Evolutionary conservation across 164 flowering plant species (phyloP), one percentile per base, ranked within the genome.

Genomic region (Vitis rupestris): DNA sequence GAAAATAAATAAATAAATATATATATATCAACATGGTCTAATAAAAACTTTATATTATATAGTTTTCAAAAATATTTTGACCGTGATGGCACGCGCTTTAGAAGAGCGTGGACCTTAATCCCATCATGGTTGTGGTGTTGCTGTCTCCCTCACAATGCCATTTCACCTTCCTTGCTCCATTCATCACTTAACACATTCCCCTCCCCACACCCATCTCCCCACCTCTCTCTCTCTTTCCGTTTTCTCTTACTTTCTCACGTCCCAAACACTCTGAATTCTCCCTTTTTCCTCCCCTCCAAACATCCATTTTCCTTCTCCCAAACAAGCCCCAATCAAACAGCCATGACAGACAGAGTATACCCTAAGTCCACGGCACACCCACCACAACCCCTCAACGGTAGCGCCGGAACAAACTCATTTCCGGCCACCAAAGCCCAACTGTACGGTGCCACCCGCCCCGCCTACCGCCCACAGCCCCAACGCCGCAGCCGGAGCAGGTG

Each of bases 361-460:
- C 89, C 93, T 0, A 68, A 90, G 0, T 57, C 83, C 13, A 79
- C 74, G 51, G 79, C 76, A 70, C 59, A 16, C 75, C 70, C 50
- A 63, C 62, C 60, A 64, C 61, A 72, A 64, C 52, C 77, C 68
- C 30, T 50, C 57, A 59, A 69, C 63, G 52, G 62, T n/a, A 30
- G 23, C 9, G 49, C 64, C 59, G 15, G 11, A 56, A 70, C 56
- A 76, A 65, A 30, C 72, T 2, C 83, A 10, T 84, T 82, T 27
- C 93, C 95, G 0, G 78, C 88, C 48, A 77, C 88, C 55, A 91
- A 90, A 65, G 69, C 90, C 31, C 94, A 90, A 52, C 79, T 82
- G 50, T 91, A 90, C 85, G 80, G 86, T 62, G 84, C 89, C 71
- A 61, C 71, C 14, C 91, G 94, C 50, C 94, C 90, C 0, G 56